Percentiles rank a stretch among this genome's conserved stretches.
Evolutionary conservation across 2,329 filamentous ascomycete genomes (phyloP).

Genomic region (Penicillium sp.): DNA sequence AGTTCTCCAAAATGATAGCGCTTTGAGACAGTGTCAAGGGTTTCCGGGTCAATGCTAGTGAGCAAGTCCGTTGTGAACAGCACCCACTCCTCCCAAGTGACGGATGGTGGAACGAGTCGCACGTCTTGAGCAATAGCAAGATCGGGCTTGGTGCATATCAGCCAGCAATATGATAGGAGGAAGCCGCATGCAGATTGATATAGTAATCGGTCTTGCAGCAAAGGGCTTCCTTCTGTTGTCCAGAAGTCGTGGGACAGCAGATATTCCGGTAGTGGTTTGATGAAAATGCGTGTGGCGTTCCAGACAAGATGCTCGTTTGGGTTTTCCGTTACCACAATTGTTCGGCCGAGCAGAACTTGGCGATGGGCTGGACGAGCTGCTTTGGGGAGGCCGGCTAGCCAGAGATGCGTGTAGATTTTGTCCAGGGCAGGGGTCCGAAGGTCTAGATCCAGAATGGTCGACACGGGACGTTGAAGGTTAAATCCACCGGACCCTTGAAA

Average conservation of each 20-base stretch:
- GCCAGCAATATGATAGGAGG: slow-evolving; percentile 1
- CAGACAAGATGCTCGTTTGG: slow-evolving; percentile 48
- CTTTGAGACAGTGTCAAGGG: slow-evolving; percentile 28
- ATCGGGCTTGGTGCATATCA: slow-evolving; percentile 26
- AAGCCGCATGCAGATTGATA: slow-evolving; percentile 1
- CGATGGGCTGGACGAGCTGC: slow-evolving; percentile 35
- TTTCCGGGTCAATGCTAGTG: slow-evolving; percentile 1
- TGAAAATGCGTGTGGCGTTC: slow-evolving; percentile 35
- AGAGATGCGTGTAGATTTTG: slow-evolving; percentile 4
- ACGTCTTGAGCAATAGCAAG: slow-evolving; percentile 38
- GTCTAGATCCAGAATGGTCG: not conserved
- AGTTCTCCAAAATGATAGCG: slow-evolving; percentile 49
- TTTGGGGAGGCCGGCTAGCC: slow-evolving; percentile 11
- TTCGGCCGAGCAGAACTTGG: slow-evolving; percentile 41
- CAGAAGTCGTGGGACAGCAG: slow-evolving; percentile 25
- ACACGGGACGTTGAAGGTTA: not conserved
- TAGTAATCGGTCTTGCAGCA: not conserved
- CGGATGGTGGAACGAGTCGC: slow-evolving; percentile 33
- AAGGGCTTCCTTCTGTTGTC: not conserved
- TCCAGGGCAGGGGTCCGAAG: not conserved
- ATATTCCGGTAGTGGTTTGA: slow-evolving; percentile 45
- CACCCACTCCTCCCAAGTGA: slow-evolving; percentile 31
- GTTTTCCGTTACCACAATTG: slow-evolving; percentile 44
- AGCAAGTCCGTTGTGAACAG: slow-evolving; percentile 19
- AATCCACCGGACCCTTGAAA: not conserved